phyloP scores from a whole-genome alignment of 768 basidiomycete species.

The Mycena latifolia region DNA sequence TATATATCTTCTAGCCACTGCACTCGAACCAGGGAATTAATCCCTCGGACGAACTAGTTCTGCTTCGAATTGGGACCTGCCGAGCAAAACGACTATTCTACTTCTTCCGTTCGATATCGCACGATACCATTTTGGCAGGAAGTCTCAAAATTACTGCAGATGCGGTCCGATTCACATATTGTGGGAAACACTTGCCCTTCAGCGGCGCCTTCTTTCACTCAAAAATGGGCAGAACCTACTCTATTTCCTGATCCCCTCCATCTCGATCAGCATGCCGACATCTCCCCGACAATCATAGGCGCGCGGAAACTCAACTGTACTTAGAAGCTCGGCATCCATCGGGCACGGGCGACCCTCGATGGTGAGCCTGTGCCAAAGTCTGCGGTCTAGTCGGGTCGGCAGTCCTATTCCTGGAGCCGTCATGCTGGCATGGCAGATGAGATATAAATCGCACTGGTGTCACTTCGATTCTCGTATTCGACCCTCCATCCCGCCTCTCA shows the following conservation, averaged over 20 bases:
- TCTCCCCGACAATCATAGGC: slow-evolving; percentile 24
- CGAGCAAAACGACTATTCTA: too few relatives aligned
- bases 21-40: too few relatives aligned
- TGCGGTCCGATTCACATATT: too few relatives aligned
- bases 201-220: too few relatives aligned
- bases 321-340: neutral
- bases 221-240: slow-evolving; percentile 12
- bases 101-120: too few relatives aligned
- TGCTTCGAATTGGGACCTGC: too few relatives aligned
- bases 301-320: neutral
- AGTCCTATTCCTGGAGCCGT: slow-evolving; percentile 13
- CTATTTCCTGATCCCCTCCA: slow-evolving; percentile 7
- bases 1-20: too few relatives aligned
- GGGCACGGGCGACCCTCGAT: neutral
- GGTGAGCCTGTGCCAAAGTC: neutral
- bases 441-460: slow-evolving; percentile 9
- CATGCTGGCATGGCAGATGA: slow-evolving; percentile 16
- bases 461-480: neutral
- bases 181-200: too few relatives aligned
- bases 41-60: too few relatives aligned
- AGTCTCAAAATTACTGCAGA: too few relatives aligned
- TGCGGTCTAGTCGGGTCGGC: slow-evolving; percentile 16
- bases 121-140: too few relatives aligned
- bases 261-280: slow-evolving; percentile 12
- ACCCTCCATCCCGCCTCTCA: neutral